Percentiles rank a stretch among this genome's conserved stretches.
Conservation (phyloP, 1,139 yeast species). For the Saccharomycopsis hybrid region DNA sequence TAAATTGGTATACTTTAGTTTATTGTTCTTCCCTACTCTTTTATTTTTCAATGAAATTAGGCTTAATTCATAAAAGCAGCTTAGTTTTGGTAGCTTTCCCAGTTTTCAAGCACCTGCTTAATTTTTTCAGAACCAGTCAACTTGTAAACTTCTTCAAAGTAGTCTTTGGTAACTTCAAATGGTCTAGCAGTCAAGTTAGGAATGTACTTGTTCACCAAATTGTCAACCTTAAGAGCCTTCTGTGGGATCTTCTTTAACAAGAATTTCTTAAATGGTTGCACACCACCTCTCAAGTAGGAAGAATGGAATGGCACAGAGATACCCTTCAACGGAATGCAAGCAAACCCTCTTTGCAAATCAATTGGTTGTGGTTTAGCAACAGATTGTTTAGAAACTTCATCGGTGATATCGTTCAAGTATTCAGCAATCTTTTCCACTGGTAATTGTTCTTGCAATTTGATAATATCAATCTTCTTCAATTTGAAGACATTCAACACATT, state of each 20-base stretch:
- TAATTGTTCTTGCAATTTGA: constrained; percentile 74
- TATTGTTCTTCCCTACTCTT: no score
- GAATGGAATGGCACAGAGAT: constrained; percentile 99
- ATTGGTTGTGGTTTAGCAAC: constrained; percentile 91
- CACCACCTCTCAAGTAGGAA: constrained; percentile 94
- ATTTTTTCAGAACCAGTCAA: constrained; percentile 90
- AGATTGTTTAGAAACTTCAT: constrained; percentile 76
- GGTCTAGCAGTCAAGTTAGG: constrained; percentile 99
- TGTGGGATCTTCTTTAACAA: constrained; percentile 91
- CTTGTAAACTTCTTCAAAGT: constrained; percentile 90
- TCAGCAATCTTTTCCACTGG: constrained; percentile 81
- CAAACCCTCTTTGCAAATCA: constrained; percentile 95
- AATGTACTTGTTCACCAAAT: constrained; percentile 89
- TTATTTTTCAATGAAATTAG: no score
- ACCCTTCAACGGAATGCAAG: constrained; percentile 96
- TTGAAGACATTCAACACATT: constrained; percentile 91
- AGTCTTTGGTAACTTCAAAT: constrained; percentile 89
- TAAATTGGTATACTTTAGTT: no score
- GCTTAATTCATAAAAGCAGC: no score
- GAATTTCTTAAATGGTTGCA: constrained; percentile 97
- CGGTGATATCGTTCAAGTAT: constrained; percentile 81
- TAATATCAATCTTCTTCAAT: constrained; percentile 89
- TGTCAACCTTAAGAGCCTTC: constrained; percentile 91
- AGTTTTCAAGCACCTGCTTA: constrained; percentile 82
- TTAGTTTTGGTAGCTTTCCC: constrained; percentile 75